These are phyloP conservation scores for Tolypocladium capitatum DNA, from an alignment of 2,329 filamentous ascomycete species.

Conservation along the genomic window DNA sequence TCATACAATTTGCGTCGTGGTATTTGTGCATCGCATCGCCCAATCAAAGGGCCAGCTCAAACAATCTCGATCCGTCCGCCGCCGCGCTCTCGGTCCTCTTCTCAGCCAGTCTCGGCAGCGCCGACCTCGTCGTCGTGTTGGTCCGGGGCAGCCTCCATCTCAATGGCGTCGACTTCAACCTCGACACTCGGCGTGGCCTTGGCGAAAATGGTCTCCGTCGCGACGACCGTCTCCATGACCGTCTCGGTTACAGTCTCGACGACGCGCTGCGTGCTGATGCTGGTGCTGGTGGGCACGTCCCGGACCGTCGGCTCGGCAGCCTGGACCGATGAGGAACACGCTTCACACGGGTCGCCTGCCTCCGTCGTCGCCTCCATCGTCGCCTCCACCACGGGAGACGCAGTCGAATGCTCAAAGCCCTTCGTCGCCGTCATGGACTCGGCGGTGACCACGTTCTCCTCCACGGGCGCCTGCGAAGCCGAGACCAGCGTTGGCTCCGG, in stretches of 20 bases:
- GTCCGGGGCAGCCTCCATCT: not conserved
- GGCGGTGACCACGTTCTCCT: not conserved
- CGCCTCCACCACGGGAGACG: not conserved
- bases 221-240: constrained; percentile 15
- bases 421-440: not conserved
- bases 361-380: not conserved
- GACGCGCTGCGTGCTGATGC: constrained; percentile 3
- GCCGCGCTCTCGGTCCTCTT: not conserved
- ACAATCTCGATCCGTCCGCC: not conserved
- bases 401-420: not conserved
- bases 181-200: not conserved
- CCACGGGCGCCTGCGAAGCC: not conserved
- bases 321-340: constrained; percentile 5
- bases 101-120: not conserved
- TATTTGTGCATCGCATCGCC: not conserved
- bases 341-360: constrained; percentile 10
- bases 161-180: not conserved
- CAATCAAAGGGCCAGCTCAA: not conserved
- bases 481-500: not conserved
- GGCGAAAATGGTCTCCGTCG: not conserved
- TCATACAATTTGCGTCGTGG: not conserved
- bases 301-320: not conserved
- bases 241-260: constrained; percentile 15
- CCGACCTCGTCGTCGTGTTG: not conserved
- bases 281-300: not conserved